Evolutionary conservation across 805 yeast species (phyloP), one percentile per base, ranked within the genome.

Genomic region (Metschnikowia colocasiae): DNA sequence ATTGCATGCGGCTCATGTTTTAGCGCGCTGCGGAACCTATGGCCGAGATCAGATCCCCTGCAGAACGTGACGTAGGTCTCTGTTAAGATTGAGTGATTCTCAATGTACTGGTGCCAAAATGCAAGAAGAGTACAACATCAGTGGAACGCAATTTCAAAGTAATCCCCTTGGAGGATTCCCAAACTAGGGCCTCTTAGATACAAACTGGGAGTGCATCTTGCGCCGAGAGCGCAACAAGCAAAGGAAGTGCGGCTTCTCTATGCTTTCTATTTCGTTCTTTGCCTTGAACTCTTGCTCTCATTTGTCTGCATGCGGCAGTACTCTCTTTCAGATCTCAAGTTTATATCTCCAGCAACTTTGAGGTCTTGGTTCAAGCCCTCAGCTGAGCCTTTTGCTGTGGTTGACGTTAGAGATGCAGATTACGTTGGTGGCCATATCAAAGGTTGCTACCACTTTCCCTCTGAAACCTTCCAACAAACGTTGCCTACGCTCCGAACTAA

Each of bases 321-420:
- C 31, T 43, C 54, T 22, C 48, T 56, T 19, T 64, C 82, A 0
- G 75, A 69, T 47, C 63, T 81, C 45, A 73, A 69, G 46, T 76
- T 74, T 56, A 46, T 82, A 7, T 76, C 73, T 19, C 74, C 82
- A 1, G 44, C 67, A 8, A 63, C 74, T 0, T 67, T 81, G 26
- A 62, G 73, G 31, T 46, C 64, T 8, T 80, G 85, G 85, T 60
- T 80, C 46, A 53, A 12, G 2, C 72, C 74, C 4, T 60, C 62
- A 6, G 59, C 62, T 6, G 72, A 75, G 3, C 61, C 59, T 8
- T 77, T 81, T 50, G 69, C 75, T 0, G 77, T 91, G 2, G 76
- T 92, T 1, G 98, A 91, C 58, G 97, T 92, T 2, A 75, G 98
- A 45, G 97, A 91, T 46, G 74, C 78, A 6, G 97, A 92, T 64